Evolutionary conservation across 1,284 basidiomycete genomes (phyloP), one percentile per base, ranked within the genome.

Genomic region (Lentinula novae-zelandiae): DNA sequence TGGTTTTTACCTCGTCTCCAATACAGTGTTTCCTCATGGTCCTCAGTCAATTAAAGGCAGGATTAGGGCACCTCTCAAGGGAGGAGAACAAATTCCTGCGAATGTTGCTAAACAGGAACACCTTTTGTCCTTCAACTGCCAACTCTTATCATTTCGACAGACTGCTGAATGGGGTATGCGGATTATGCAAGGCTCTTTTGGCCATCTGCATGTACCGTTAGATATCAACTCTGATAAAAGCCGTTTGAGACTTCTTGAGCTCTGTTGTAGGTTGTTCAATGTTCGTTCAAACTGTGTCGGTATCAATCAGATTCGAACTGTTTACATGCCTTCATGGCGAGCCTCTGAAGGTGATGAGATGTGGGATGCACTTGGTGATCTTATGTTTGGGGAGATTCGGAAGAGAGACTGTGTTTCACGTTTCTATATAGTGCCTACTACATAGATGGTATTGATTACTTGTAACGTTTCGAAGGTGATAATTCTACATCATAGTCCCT

Each of bases 151-250:
- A 1, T 76, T 68, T 58, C 63, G 73, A 1, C 77, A 79, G 61
- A 69, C 73, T 12, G 75, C 73, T 7, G 75, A 79, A 62, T 79
- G 76, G 77, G 77, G 76, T 2, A 78, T 76, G 72, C 68, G 67
- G 2, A 60, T 67, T 0, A 51, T 79, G 1, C 77, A 78, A 62
- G 75, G 76, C n/a, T 72, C 73, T 12, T 78, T 78, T 70, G 72
- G 74, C 10, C 62, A 71, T 3, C 69, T 78, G 9, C 65, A 69
- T 5, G 55, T 78, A 1, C 76, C 75, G 13, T 62, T 79, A 17
- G 55, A 49, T 36, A 52, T 58, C 3, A 62, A 66, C 22, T 27
- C 27, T 27, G 27, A 27, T 27, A 3, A 27, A 27, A 27, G 40
- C 17, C 65, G 69, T 2, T 56, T 17, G 0, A 49, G 68, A 9